Evolutionary conservation across 1,284 basidiomycete species (phyloP).

Genomic region (Amylostereum areolatum): DNA sequence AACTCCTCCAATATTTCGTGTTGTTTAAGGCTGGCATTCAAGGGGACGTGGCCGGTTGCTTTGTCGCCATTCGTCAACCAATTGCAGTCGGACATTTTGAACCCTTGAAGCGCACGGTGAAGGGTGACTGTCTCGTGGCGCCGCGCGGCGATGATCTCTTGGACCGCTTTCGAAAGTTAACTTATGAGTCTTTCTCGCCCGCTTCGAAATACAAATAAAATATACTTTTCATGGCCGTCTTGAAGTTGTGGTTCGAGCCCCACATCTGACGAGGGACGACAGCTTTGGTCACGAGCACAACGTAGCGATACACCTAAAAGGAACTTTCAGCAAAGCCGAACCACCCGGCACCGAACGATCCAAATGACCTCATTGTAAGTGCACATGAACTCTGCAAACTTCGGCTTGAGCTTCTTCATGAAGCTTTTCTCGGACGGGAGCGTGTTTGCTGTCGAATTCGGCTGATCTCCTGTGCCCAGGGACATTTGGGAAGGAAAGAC

Average conservation of each 20-base stretch:
- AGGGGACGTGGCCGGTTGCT: slow-evolving; percentile 38
- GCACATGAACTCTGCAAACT: slow-evolving; percentile 75
- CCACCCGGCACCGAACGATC: too few species aligned
- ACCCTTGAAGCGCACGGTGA: slow-evolving; percentile 76
- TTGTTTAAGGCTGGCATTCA: slow-evolving; percentile 68
- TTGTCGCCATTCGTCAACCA: slow-evolving; percentile 67
- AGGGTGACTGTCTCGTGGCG: slow-evolving; percentile 79
- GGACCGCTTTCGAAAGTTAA: slow-evolving; percentile 47
- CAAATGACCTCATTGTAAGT: slow-evolving; percentile 49
- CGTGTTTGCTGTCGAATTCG: slow-evolving; percentile 28
- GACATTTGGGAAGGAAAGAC: slow-evolving; percentile 48
- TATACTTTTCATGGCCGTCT: slow-evolving; percentile 53
- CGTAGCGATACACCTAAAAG: slow-evolving; percentile 68
- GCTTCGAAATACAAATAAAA: neutral
- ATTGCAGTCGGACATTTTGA: slow-evolving; percentile 73
- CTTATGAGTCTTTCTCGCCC: too few species aligned
- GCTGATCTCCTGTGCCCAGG: too few species aligned
- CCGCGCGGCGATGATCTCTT: slow-evolving; percentile 65
- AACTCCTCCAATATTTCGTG: slow-evolving; percentile 80
- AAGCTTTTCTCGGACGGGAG: slow-evolving; percentile 19
- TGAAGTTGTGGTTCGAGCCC: slow-evolving; percentile 72
- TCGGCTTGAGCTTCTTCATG: slow-evolving; percentile 52
- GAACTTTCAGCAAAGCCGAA: too few species aligned
- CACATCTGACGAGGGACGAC: slow-evolving; percentile 77
- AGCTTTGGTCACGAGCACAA: slow-evolving; percentile 52